Percentiles rank a stretch among this genome's conserved stretches.
Conservation (phyloP, 2,329 filamentous ascomycete species). For the Chaetomium olivaceum region DNA sequence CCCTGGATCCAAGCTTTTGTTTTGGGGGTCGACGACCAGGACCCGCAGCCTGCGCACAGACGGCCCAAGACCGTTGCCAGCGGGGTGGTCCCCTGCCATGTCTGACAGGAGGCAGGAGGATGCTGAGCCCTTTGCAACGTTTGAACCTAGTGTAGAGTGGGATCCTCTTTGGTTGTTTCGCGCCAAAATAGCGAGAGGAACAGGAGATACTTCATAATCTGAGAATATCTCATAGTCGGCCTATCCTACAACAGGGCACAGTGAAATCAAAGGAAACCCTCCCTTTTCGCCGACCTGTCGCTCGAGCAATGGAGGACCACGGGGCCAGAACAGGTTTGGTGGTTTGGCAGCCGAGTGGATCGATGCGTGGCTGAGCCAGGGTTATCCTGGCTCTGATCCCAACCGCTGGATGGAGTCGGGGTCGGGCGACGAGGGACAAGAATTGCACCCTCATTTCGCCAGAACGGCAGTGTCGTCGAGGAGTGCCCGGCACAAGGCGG, state of each 20-base stretch:
- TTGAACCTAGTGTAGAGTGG: not conserved
- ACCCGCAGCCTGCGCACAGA: constrained; percentile 1
- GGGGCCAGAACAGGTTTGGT: not conserved
- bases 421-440: not conserved
- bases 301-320: not conserved
- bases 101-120: not conserved
- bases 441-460: constrained; percentile 3
- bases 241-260: not conserved
- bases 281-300: not conserved
- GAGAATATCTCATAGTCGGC: not conserved
- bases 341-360: not conserved
- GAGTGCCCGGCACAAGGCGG: not conserved
- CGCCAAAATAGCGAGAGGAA: not conserved
- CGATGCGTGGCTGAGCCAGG: constrained; percentile 1
- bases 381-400: constrained; percentile 6
- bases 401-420: not conserved
- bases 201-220: not conserved
- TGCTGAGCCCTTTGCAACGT: not conserved
- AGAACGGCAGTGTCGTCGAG: not conserved
- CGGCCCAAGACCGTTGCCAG: not conserved
- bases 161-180: not conserved
- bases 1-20: not conserved
- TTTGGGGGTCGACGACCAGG: not conserved
- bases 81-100: not conserved
- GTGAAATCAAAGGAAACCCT: not conserved